Evolutionary conservation across 2,329 filamentous ascomycete species (phyloP).

Genomic region (Orbilia brochopaga): DNA sequence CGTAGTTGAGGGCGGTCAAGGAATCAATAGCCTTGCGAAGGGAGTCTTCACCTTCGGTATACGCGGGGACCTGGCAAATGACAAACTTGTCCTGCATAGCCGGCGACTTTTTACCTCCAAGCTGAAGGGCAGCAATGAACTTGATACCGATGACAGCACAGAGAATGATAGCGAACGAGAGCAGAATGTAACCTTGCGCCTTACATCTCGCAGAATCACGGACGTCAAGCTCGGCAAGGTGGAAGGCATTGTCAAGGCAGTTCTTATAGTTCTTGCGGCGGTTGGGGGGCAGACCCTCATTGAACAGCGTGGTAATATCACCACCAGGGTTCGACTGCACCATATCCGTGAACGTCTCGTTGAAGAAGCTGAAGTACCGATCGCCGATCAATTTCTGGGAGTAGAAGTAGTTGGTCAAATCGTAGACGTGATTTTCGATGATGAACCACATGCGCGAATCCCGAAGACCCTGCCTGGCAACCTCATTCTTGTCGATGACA

Average conservation of each 20-base stretch:
- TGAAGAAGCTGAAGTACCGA: slow-evolving; percentile 72
- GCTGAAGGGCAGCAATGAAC: slow-evolving; percentile 89
- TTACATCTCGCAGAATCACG: slow-evolving; percentile 75
- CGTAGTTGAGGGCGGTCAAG: slow-evolving; percentile 89
- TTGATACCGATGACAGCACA: slow-evolving; percentile 81
- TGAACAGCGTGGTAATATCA: slow-evolving; percentile 74
- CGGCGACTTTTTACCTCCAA: slow-evolving; percentile 88
- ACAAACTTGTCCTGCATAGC: slow-evolving; percentile 97
- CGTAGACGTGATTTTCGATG: slow-evolving; percentile 77
- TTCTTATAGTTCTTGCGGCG: slow-evolving; percentile 69
- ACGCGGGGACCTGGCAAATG: slow-evolving; percentile 96
- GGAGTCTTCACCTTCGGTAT: slow-evolving; percentile 96
- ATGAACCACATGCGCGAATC: slow-evolving; percentile 78
- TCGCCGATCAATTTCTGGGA: slow-evolving; percentile 48
- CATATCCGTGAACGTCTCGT: slow-evolving; percentile 69
- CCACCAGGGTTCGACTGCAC: slow-evolving; percentile 77
- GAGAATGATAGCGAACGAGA: slow-evolving; percentile 84
- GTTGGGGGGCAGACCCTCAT: slow-evolving; percentile 63
- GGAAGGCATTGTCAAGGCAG: slow-evolving; percentile 84
- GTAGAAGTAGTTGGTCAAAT: slow-evolving; percentile 89
- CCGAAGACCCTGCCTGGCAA: slow-evolving; percentile 71
- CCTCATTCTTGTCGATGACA: slow-evolving; percentile 69
- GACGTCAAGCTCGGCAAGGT: slow-evolving; percentile 84
- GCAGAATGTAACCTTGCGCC: slow-evolving; percentile 87
- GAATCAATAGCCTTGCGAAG: slow-evolving; percentile 92